Evolutionary conservation across 345 rosid species (phyloP), one percentile per base, ranked within the genome.

Genomic region (Linum trigynum): DNA sequence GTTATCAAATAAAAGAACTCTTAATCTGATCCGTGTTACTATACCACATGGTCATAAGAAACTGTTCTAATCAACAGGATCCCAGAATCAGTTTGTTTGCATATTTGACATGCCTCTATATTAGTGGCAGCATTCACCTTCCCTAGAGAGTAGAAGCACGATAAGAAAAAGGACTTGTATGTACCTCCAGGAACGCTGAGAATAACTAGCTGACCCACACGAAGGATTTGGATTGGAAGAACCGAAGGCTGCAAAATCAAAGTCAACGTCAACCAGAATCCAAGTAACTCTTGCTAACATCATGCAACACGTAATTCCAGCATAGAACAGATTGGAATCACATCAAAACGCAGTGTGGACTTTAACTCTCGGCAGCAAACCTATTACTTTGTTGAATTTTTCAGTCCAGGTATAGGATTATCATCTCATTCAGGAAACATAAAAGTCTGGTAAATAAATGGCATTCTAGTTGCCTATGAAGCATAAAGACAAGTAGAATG

Each of bases 161-260:
- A 36, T 5, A 15, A 15, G 67, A 45, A 57, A 50, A 32, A 68
- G 70, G 64, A 41, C 40, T 60, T 36, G 39, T 5, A 11, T n/a
- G 5, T 91, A 91, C 97, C 99, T 88, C 87, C 92, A 70, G 99
- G 99, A 71, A 87, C 99, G 50, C 84, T 68, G 65, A 94, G 97
- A 81, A 94, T 85, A 78, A 89, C 84, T 66, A 94, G 85, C 79
- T 91, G 88, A 63, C 97, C 99, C n/a, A 94, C 72, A 57, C 84
- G 87, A 69, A 94, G 73, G 65, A 94, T 82, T 77, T 94, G 97
- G 74, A 94, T 59, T 32, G 97, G 97, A 86, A 94, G 96, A 70
- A 94, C 76, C 66, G 99, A 82, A 65, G 99, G 97, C 96, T 95
- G 96, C 77, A 79, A 45, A 73, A 66, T 71, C 57, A 57, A 80